Base-by-base conservation (phyloP, 495 filamentous ascomycete genomes). In the Xylaria sp. region DNA sequence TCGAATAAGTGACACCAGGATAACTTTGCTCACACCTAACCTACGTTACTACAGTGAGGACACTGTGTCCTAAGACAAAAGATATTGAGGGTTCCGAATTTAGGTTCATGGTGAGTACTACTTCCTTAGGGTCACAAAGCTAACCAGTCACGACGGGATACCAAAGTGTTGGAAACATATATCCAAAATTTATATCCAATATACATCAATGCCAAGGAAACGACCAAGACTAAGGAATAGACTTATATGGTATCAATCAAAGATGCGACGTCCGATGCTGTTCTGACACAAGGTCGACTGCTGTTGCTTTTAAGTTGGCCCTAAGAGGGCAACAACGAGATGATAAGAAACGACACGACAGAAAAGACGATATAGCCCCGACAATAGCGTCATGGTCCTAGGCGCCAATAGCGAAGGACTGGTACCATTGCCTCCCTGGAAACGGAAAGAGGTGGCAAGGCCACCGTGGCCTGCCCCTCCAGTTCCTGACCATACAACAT, bases 381-480 rank as follows among this genome's bases (percentile, higher is more conserved):
- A 74, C 79, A 77, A 66, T 78, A 72, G 71, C 75, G 69, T 75
- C 70, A 74, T 74, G 33, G 75, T 78, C 73, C 71, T 67, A 65
- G 75, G 77, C 72, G 75, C 71, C 73, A 53, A 77, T 69, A 76
- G 77, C 74, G 74, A 67, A 44, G 70, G 67, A 71, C 77, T 78
- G 76, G 67, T 78, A 82, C 81, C 73, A 74, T 78, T 75, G 64
- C 75, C 76, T 71, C 71, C 76, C 29, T 14, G 40, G 62, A 53
- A 52, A 71, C 40, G 17, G 21, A 69, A 65, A 31, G 41, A 67
- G 61, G 67, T 35, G 72, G 64, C 57, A 52, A 61, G 65, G 72
- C 65, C 37, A 37, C 35, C 6, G 24, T 37, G 57, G 64, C 71
- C 76, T 66, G 53, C n/a, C 70, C 70, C 70, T 72, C 70, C 70